Evolutionary conservation across 176 grass and related monocot species (phyloP).

Genomic region (Triticum urartu): DNA sequence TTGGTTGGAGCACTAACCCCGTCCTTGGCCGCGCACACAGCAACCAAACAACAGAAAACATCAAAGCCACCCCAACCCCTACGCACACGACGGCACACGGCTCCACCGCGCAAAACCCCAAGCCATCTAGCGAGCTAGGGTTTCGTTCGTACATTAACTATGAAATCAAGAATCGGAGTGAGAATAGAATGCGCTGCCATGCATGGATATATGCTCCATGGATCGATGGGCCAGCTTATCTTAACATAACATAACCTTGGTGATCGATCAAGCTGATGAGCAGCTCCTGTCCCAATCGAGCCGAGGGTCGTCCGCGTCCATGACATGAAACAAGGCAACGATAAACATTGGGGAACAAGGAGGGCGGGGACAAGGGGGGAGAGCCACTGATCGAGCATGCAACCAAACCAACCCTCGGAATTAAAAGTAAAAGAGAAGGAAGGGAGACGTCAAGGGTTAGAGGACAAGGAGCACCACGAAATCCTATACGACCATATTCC

Average conservation of each 20-base stretch:
- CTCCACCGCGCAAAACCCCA: constrained; percentile 7
- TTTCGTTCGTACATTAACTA: background rate
- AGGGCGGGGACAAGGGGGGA: constrained; percentile 2
- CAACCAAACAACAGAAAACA: constrained; percentile 53
- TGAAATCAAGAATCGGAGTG: background rate
- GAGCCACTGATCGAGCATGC: background rate
- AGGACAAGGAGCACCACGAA: constrained; percentile 68
- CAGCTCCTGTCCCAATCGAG: constrained; percentile 45
- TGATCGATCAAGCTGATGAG: background rate
- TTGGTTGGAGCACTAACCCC: constrained; percentile 43
- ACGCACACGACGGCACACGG: constrained; percentile 31
- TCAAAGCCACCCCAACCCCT: constrained; percentile 40
- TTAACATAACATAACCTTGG: background rate
- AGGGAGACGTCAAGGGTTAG: constrained; percentile 38
- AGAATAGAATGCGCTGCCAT: background rate
- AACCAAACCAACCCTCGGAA: constrained; percentile 2
- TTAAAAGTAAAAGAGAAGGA: background rate
- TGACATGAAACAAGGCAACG: constrained; percentile 44
- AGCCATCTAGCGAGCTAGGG: background rate
- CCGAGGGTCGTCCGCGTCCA: constrained; percentile 33
- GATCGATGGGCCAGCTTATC: background rate
- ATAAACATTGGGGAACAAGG: constrained; percentile 42
- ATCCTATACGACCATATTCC: constrained; percentile 80
- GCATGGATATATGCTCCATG: background rate
- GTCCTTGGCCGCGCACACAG: background rate